Evolutionary conservation across 2,329 filamentous ascomycete species (phyloP), one percentile per base, ranked within the genome.

Genomic region (Venturiaceae sp.): DNA sequence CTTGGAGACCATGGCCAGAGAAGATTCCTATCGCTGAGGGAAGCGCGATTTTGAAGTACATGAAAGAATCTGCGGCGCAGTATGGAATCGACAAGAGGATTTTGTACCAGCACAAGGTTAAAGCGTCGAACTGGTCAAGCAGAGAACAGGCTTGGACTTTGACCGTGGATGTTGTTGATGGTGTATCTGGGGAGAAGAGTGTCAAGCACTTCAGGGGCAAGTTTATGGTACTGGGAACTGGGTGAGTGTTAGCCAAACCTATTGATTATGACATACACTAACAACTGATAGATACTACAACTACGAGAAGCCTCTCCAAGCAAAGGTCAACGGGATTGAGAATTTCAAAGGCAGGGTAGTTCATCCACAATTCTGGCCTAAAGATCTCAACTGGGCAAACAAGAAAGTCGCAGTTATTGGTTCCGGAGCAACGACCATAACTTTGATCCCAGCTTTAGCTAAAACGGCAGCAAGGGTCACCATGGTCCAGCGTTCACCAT

Each of bases 351-450:
- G 87, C 36, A 69, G 76, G 41, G 72, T 83, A 13, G 74, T 88
- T 1, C 86, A 90, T 61, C 86, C 87, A 1, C 87, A 90, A 64
- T 89, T 88, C 72, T 92, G 88, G 88, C 86, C 87, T 0, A 74
- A 85, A 58, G 78, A 84, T 54, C 73, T 88, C 37, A 80, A 88
- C 65, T 86, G 86, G 67, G 71, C 76, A 6, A 76, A 77, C 68
- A 90, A 91, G 70, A 81, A 82, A 41, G 76, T 92, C 21, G 80
- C 89, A 47, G 77, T 92, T 59, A 82, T 94, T 62, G 89, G 89
- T n/a, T 87, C 82, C 14, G 90, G 90, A 5, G 90, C 90, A 2
- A 95, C 90, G 0, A 86, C 89, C 5, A 74, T 92, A 54, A 94
- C 90, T 0, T 77, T 95, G 1, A 70, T 95, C 2, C 90, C 90